Percentiles rank a stretch among this genome's conserved stretches.
These are phyloP conservation scores for Seminavis robusta DNA, from an alignment of 108 stramenopile genomes.

Conservation along the genomic window DNA sequence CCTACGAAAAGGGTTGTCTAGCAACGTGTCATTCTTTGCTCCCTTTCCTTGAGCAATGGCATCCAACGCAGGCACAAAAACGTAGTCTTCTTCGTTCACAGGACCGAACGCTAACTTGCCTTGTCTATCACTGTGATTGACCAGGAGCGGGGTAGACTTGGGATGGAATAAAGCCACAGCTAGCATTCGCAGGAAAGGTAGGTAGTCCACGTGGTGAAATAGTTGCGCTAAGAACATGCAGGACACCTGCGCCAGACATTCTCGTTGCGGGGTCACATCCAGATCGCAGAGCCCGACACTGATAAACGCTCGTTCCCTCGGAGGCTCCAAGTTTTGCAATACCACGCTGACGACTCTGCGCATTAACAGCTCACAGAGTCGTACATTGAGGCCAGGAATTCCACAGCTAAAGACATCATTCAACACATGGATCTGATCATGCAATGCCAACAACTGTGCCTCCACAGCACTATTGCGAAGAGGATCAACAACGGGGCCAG, in stretches of 20 bases:
- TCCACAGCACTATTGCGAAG: constrained; percentile 50
- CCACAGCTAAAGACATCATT: constrained; percentile 77
- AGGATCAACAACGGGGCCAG: constrained; percentile 51
- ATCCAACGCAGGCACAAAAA: constrained; percentile 42
- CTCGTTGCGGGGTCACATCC: constrained; percentile 45
- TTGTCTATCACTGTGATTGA: neutral
- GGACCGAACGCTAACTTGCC: neutral
- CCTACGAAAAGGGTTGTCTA: constrained; percentile 31
- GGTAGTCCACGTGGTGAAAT: constrained; percentile 40
- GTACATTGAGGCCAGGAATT: constrained; percentile 63
- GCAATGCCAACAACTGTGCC: constrained; percentile 41
- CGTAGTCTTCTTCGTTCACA: constrained; percentile 16
- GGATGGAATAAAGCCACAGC: constrained; percentile 60
- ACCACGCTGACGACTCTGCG: constrained; percentile 51
- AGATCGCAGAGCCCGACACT: constrained; percentile 27
- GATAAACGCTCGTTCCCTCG: constrained; percentile 21
- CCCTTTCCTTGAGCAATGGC: constrained; percentile 23
- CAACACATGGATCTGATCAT: constrained; percentile 65
- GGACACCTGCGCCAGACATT: constrained; percentile 42
- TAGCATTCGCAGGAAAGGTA: constrained; percentile 54
- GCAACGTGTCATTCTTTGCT: neutral
- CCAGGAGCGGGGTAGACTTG: constrained; percentile 34
- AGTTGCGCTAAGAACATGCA: constrained; percentile 39
- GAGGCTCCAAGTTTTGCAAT: constrained; percentile 37
- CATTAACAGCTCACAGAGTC: constrained; percentile 67